phyloP scores from a whole-genome alignment of 1,139 yeast species.

The Blastobotrys apis region DNA sequence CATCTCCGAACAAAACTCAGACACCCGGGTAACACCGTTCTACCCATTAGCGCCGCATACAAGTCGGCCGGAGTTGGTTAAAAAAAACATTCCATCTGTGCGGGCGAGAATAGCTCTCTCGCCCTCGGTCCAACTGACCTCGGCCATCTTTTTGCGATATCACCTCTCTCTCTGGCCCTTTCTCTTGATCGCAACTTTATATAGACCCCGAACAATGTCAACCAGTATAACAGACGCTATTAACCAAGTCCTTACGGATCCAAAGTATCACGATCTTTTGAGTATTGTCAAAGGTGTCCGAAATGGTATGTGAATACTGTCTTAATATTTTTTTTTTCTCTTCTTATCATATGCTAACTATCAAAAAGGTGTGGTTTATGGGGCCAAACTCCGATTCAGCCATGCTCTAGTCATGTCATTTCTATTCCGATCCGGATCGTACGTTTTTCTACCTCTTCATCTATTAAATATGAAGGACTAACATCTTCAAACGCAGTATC shows the following conservation, averaged over 20 bases:
- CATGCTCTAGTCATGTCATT: slow-evolving; percentile 67
- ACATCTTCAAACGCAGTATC: slow-evolving; percentile 23
- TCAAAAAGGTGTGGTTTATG: slow-evolving; percentile 54
- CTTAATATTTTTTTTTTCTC: not conserved
- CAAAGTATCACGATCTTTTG: slow-evolving; percentile 35
- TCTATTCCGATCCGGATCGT: slow-evolving; percentile 44
- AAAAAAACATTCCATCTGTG: too few relatives aligned
- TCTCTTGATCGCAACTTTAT: too few relatives aligned
- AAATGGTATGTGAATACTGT: slow-evolving; percentile 31
- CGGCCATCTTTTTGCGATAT: too few relatives aligned
- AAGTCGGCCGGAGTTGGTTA: too few relatives aligned
- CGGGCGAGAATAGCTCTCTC: too few relatives aligned
- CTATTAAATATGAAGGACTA: slow-evolving; percentile 8
- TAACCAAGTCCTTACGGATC: slow-evolving; percentile 29
- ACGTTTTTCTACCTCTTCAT: slow-evolving; percentile 12
- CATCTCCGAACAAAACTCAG: too few relatives aligned
- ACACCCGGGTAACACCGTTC: too few relatives aligned
- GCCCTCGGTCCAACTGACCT: too few relatives aligned
- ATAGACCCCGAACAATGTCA: too few relatives aligned
- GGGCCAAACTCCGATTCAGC: slow-evolving; percentile 67
- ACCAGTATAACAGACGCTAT: slow-evolving; percentile 8
- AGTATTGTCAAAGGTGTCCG: slow-evolving; percentile 37
- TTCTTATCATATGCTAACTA: not conserved
- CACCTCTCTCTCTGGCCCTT: too few relatives aligned
- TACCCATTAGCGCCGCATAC: too few relatives aligned